Conservation (phyloP, 164 flowering plant species). For the Vitis rotundifolia region DNA sequence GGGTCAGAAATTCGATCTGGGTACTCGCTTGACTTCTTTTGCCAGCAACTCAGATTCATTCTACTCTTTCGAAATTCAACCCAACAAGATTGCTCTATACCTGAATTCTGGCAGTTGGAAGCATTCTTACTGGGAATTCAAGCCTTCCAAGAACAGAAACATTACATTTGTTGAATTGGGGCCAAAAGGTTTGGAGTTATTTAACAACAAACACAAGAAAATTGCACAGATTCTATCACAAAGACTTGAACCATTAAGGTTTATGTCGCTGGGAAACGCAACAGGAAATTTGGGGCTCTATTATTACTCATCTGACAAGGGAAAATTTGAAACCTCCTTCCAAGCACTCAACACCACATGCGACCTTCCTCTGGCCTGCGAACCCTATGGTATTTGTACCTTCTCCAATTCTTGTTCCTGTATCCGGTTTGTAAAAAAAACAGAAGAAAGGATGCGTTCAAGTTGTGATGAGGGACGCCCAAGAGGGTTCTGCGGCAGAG, state of each 20-base stretch:
- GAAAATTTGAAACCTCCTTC: constrained; percentile 59
- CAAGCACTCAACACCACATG: constrained; percentile 63
- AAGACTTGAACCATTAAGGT: constrained; percentile 39
- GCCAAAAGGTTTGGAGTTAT: constrained; percentile 54
- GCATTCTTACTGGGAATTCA: constrained; percentile 88
- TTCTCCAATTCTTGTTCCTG: constrained; percentile 59
- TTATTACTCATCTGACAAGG: constrained; percentile 45
- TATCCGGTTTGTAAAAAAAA: constrained; percentile 26
- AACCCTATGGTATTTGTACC: constrained; percentile 72
- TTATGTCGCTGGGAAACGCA: constrained; percentile 52
- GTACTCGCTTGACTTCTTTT: constrained; percentile 58
- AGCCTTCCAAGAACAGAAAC: constrained; percentile 40
- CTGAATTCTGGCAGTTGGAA: constrained; percentile 45
- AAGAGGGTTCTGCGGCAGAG: constrained; percentile 33
- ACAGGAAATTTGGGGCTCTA: constrained; percentile 76
- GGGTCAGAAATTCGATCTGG: constrained; percentile 63
- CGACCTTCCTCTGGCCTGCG: constrained; percentile 82
- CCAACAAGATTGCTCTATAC: constrained; percentile 54
- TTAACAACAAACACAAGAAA: constrained; percentile 33
- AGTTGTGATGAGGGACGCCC: constrained; percentile 33
- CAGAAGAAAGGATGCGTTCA: constrained; percentile 1
- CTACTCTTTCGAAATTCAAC: constrained; percentile 68
- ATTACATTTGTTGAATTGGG: constrained; percentile 52
- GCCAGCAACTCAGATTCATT: constrained; percentile 37
- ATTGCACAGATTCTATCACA: constrained; percentile 46